Conservation (phyloP, 129 eudicot genomes). For the Helichrysum umbraculigerum region DNA sequence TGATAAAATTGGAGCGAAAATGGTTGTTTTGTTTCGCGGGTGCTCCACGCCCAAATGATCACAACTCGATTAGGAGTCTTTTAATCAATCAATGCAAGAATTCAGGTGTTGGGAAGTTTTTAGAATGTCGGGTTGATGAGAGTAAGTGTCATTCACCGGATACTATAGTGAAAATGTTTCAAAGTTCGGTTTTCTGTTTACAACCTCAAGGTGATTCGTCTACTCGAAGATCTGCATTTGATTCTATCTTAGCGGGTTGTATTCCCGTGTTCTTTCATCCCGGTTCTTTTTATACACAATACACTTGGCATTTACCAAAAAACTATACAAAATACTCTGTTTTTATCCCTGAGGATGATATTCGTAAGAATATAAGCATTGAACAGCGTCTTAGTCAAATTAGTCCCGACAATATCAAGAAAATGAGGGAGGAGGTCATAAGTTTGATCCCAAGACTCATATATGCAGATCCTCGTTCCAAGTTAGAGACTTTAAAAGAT, state of each 20-base stretch:
- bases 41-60: slow-evolving; percentile 30
- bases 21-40: background rate
- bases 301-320: slow-evolving; percentile 87
- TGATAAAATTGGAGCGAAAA: slow-evolving; percentile 59
- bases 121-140: slow-evolving; percentile 70
- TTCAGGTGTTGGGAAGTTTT: slow-evolving; percentile 52
- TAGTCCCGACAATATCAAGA: slow-evolving; percentile 49
- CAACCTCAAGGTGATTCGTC: slow-evolving; percentile 92
- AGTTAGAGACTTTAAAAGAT: slow-evolving; percentile 27
- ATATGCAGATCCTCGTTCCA: slow-evolving; percentile 86
- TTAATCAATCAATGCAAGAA: slow-evolving; percentile 33
- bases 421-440: slow-evolving; percentile 11
- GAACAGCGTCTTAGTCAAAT: slow-evolving; percentile 53
- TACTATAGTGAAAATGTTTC: slow-evolving; percentile 25
- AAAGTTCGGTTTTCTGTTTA: slow-evolving; percentile 20
- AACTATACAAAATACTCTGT: slow-evolving; percentile 68
- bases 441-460: slow-evolving; percentile 66
- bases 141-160: slow-evolving; percentile 81
- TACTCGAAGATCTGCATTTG: slow-evolving; percentile 87
- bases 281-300: slow-evolving; percentile 81
- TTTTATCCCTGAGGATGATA: too few species aligned
- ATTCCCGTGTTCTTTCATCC: slow-evolving; percentile 87
- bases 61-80: slow-evolving; percentile 67
- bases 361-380: slow-evolving; percentile 34
- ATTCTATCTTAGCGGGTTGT: slow-evolving; percentile 38